A percentile compares a stretch with the other conserved stretches of the same genome.
phyloP scores from a whole-genome alignment of 169 alveolate species.

The Plasmodium inui region DNA sequence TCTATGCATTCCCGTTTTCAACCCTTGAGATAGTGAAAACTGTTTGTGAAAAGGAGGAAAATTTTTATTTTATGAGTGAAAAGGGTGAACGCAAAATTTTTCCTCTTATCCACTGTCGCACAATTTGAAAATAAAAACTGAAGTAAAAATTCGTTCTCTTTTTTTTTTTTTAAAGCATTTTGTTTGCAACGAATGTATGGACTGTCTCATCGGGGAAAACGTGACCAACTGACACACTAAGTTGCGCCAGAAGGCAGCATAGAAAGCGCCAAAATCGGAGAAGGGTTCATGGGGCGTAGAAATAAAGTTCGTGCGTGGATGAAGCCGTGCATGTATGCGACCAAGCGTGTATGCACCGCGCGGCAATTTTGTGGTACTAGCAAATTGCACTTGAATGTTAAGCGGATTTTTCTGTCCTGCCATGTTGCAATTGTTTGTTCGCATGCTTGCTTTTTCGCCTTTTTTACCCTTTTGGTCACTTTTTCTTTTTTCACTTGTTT shows the following conservation, averaged over 20 bases:
- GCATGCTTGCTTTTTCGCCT: background rate
- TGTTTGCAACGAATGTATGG: background rate
- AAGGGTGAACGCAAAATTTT: background rate
- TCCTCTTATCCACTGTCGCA: background rate
- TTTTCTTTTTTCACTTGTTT: background rate
- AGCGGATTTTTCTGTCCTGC: background rate
- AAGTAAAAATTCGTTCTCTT: background rate
- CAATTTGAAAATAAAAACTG: background rate
- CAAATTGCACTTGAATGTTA: background rate
- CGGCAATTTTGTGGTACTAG: background rate
- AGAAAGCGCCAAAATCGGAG: background rate
- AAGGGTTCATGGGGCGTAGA: background rate
- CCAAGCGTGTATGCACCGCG: background rate
- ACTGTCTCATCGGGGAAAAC: background rate
- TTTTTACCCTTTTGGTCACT: background rate
- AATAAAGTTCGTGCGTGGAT: background rate
- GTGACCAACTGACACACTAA: background rate
- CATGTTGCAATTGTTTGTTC: background rate
- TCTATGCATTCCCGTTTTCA: background rate
- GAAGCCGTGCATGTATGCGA: background rate
- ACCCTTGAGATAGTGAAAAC: background rate
- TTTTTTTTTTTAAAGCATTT: conserved; percentile 1
- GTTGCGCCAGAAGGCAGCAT: background rate
- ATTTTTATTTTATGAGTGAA: background rate
- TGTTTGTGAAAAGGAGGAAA: background rate